Evolutionary conservation across 1,284 basidiomycete genomes (phyloP).

Genomic region (Sporisorium exsertum): DNA sequence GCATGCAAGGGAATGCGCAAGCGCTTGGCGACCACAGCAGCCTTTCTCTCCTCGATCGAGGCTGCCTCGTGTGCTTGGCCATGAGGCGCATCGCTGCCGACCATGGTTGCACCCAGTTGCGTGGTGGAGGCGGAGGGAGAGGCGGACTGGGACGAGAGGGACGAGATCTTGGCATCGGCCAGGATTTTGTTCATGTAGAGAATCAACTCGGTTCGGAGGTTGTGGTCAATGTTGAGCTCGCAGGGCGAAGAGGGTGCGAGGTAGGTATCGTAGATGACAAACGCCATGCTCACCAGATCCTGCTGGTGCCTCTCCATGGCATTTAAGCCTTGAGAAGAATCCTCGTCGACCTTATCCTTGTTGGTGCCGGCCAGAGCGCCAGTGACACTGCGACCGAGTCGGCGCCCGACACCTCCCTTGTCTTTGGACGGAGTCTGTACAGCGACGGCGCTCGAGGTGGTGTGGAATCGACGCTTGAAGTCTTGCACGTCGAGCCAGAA

Average conservation of each 20-base stretch:
- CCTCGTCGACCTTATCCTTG: conserved; percentile 37
- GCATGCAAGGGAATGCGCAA: conserved; percentile 59
- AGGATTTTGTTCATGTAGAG: conserved; percentile 81
- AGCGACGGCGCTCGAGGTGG: conserved; percentile 89
- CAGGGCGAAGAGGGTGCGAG: conserved; percentile 92
- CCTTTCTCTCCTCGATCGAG: conserved; percentile 75
- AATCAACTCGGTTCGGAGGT: conserved; percentile 90
- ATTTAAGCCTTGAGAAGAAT: conserved; percentile 41
- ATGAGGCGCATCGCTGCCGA: conserved; percentile 19
- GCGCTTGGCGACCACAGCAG: conserved; percentile 43
- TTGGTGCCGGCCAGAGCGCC: conserved; percentile 65
- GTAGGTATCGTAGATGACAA: conserved; percentile 93
- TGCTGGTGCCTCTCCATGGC: conserved; percentile 98
- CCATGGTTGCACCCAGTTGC: conserved; percentile 19
- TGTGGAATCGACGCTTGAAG: conserved; percentile 94
- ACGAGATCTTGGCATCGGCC: conserved; percentile 46
- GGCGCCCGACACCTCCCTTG: conserved; percentile 69
- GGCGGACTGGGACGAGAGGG: conserved; percentile 10
- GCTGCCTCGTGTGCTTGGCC: conserved; percentile 16
- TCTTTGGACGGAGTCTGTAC: conserved; percentile 64
- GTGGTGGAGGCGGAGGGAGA: conserved; percentile 37
- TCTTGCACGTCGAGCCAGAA: conserved; percentile 98
- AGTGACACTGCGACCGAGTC: conserved; percentile 74
- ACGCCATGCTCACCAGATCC: conserved; percentile 90
- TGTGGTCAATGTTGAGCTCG: conserved; percentile 98